Conservation (phyloP, 2,329 filamentous ascomycete genomes). For the Aspergillus sclerotialis region DNA sequence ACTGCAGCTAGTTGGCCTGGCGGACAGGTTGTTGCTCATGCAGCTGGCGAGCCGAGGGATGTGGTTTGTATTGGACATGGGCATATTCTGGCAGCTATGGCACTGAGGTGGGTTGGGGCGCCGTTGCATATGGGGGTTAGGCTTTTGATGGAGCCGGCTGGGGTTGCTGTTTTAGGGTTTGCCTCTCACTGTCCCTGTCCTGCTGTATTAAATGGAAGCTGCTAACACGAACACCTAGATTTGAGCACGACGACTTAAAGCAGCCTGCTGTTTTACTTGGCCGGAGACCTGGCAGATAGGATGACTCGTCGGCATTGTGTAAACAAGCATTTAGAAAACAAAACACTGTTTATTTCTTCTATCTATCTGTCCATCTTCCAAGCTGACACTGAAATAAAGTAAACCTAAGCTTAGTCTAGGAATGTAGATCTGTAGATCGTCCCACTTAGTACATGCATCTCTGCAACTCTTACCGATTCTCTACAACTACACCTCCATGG, state of each 20-base stretch:
- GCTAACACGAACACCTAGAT: conserved; percentile 5
- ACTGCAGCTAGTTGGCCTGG: conserved; percentile 5
- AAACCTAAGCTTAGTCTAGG: too few species aligned
- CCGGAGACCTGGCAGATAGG: conserved; percentile 1
- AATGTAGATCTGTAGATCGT: too few species aligned
- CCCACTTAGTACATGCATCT: too few species aligned
- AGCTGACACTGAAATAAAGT: too few species aligned
- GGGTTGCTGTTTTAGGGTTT: conserved; percentile 12
- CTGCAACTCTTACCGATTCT: too few species aligned
- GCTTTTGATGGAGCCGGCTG: conserved; percentile 9
- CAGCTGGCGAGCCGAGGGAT: conserved; percentile 4
- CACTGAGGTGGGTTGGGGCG: conserved; percentile 8
- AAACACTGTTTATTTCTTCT: too few species aligned
- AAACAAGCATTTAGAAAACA: too few species aligned
- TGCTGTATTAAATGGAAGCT: neutral
- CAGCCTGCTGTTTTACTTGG: conserved; percentile 7
- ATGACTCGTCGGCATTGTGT: neutral
- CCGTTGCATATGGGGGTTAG: conserved; percentile 8
- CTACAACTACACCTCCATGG: neutral
- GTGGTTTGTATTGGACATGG: conserved; percentile 12
- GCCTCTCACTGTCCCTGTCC: conserved; percentile 3
- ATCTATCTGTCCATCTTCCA: too few species aligned
- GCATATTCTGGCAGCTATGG: conserved; percentile 11
- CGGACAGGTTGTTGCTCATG: conserved; percentile 4
- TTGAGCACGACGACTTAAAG: conserved; percentile 7